Conservation (phyloP, 257 asterid genomes). For the Scutellaria minor region DNA sequence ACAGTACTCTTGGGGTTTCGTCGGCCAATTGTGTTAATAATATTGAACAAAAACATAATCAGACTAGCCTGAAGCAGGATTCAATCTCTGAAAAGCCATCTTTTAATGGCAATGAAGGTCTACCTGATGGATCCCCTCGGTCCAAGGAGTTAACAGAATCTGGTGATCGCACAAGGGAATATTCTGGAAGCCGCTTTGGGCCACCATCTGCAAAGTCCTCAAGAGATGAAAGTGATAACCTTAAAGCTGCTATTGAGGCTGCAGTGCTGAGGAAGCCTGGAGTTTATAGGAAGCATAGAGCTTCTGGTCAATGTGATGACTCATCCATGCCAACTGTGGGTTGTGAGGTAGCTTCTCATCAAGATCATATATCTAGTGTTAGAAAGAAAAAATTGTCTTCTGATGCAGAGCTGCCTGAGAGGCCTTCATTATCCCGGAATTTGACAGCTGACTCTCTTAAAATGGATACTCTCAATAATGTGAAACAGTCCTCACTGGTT, state of each 20-base stretch:
- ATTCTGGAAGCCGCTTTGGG: slow-evolving; percentile 58
- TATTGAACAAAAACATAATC: slow-evolving; percentile 52
- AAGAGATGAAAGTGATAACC: slow-evolving; percentile 61
- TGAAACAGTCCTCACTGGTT: slow-evolving; percentile 45
- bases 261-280: slow-evolving; percentile 85
- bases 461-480: slow-evolving; percentile 42
- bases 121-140: slow-evolving; percentile 54
- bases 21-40: slow-evolving; percentile 46
- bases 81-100: slow-evolving; percentile 50
- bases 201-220: slow-evolving; percentile 54
- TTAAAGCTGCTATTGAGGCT: slow-evolving; percentile 89
- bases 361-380: slow-evolving; percentile 43
- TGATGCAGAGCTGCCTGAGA: slow-evolving; percentile 54
- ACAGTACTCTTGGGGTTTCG: slow-evolving; percentile 39
- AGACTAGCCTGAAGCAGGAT: slow-evolving; percentile 52
- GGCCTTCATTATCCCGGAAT: slow-evolving; percentile 36
- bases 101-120: slow-evolving; percentile 50
- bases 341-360: slow-evolving; percentile 48
- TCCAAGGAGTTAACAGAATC: slow-evolving; percentile 49
- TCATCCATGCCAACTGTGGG: slow-evolving; percentile 44
- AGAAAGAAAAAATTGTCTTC: slow-evolving; percentile 44
- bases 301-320: slow-evolving; percentile 57
- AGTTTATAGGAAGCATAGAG: slow-evolving; percentile 60
- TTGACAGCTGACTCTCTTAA: slow-evolving; percentile 47
- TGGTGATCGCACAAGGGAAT: slow-evolving; percentile 60